phyloP scores from a whole-genome alignment of 75 land plant genomes.

The Pinus albicaulis region DNA sequence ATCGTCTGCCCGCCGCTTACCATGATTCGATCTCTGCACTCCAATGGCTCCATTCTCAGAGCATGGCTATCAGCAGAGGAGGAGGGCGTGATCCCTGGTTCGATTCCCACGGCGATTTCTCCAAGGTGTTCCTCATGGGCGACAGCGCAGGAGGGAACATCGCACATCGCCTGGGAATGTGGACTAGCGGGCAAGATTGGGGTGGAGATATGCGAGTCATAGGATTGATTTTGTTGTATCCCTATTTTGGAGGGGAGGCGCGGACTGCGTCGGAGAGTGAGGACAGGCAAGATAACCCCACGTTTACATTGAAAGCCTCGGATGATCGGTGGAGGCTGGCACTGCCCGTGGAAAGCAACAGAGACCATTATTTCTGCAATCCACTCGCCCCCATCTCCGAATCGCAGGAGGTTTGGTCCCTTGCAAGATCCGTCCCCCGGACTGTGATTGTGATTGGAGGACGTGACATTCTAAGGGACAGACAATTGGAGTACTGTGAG shows the following conservation, averaged over 20 bases:
- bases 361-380: constrained; percentile 48
- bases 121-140: constrained; percentile 38
- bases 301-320: constrained; percentile 10
- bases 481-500: too few relatives aligned
- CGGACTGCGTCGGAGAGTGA: constrained; percentile 24
- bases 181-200: background rate
- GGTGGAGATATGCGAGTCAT: constrained; percentile 8
- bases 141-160: constrained; percentile 77
- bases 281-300: background rate
- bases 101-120: constrained; percentile 22
- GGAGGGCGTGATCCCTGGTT: constrained; percentile 20
- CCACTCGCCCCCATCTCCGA: too few relatives aligned
- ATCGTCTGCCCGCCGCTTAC: constrained; percentile 46
- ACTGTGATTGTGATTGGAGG: too few relatives aligned
- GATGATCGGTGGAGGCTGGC: constrained; percentile 56
- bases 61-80: background rate
- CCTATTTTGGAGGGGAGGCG: constrained; percentile 54
- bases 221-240: constrained; percentile 39
- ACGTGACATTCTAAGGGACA: too few relatives aligned
- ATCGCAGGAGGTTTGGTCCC: too few relatives aligned
- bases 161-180: constrained; percentile 36
- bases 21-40: constrained; percentile 41
- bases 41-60: constrained; percentile 25
- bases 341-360: constrained; percentile 40
- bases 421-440: too few relatives aligned